phyloP scores from a whole-genome alignment of 73 alveolate species.

The Uronychia binucleata region DNA sequence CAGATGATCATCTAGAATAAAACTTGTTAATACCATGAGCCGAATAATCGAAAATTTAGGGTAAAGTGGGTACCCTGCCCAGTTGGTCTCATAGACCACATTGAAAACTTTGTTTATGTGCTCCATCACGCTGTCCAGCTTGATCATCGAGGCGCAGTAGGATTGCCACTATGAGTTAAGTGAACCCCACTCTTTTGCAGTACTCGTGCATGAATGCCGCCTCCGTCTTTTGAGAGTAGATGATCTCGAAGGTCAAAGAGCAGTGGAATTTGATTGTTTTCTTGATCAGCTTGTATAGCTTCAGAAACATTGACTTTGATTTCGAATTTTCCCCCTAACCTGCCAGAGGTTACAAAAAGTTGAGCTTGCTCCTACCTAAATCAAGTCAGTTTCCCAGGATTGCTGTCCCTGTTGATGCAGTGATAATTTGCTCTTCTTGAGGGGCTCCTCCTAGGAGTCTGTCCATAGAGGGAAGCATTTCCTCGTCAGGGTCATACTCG shows the following conservation, averaged over 20 bases:
- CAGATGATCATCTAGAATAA: neutral
- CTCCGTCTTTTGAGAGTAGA: neutral
- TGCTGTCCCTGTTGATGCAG: neutral
- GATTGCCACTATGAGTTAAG: neutral
- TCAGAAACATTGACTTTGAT: neutral
- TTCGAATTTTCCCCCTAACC: no score
- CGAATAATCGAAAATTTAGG: neutral
- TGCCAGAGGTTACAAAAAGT: no score
- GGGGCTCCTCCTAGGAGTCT: neutral
- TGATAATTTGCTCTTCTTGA: neutral
- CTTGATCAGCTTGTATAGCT: neutral
- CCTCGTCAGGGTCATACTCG: no score
- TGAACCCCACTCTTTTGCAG: neutral
- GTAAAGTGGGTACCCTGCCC: neutral
- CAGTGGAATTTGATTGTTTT: neutral
- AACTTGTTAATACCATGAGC: neutral
- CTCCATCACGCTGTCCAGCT: neutral
- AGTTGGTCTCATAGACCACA: neutral
- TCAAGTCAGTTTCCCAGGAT: neutral
- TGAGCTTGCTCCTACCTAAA: neutral
- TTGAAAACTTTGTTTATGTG: neutral
- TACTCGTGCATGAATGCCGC: neutral
- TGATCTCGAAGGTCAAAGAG: neutral
- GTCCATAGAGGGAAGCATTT: no score
- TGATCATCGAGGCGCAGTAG: neutral